A percentile compares a stretch with the other conserved stretches of the same genome.
Evolutionary conservation across 441 rosid species (phyloP).

Genomic region (Gossypium davidsonii): DNA sequence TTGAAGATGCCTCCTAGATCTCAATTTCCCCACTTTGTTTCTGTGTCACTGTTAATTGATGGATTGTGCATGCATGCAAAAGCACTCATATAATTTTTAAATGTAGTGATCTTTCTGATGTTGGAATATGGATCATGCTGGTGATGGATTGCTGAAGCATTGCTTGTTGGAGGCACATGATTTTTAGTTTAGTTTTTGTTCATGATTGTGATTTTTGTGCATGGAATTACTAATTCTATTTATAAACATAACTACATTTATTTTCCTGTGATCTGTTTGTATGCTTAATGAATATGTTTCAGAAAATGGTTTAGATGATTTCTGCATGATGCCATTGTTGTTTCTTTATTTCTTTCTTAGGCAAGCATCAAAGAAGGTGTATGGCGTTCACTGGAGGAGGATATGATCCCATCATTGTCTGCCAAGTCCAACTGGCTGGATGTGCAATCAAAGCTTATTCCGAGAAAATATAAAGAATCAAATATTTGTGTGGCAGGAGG

Average conservation of each 20-base stretch:
- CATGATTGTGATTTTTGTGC: not conserved
- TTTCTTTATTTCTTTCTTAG: constrained; percentile 28
- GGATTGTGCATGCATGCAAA: not conserved
- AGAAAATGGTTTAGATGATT: constrained; percentile 11
- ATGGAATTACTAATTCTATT: not conserved
- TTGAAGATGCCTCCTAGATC: not conserved
- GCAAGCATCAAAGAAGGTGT: constrained; percentile 64
- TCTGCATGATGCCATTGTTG: constrained; percentile 3
- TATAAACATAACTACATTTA: not conserved
- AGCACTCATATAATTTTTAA: not conserved
- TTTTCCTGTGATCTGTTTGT: not conserved
- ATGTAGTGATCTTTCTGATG: not conserved
- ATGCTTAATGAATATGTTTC: constrained; percentile 11
- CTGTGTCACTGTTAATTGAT: not conserved
- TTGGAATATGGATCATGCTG: not conserved
- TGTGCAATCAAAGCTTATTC: constrained; percentile 69
- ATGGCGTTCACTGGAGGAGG: constrained; percentile 91
- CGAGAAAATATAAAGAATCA: constrained; percentile 58
- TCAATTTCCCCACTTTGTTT: not conserved
- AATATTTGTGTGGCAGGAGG: constrained; percentile 98
- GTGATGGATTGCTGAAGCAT: not conserved
- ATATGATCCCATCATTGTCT: constrained; percentile 71
- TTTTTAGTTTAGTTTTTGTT: not conserved
- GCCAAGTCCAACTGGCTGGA: constrained; percentile 94
- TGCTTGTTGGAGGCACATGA: not conserved